Evolutionary conservation across 768 basidiomycete species (phyloP).

Genomic region (Udeniomyces megalosporus): DNA sequence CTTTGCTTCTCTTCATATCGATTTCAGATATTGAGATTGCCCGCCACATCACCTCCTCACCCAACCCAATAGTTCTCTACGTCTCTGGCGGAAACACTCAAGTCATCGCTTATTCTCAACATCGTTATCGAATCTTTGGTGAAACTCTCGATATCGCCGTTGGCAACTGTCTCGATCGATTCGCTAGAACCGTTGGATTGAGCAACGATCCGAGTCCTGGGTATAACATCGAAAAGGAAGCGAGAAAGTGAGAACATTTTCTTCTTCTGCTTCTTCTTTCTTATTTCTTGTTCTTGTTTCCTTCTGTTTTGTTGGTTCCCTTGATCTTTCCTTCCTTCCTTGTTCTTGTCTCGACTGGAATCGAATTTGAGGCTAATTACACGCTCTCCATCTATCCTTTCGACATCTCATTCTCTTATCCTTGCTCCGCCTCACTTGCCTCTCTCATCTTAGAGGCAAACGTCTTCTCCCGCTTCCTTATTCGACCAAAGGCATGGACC

Average conservation of each 20-base stretch:
- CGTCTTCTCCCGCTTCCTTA: slow-evolving; percentile 73
- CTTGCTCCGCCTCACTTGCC: too few relatives aligned
- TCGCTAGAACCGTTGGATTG: slow-evolving; percentile 82
- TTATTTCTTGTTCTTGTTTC: too few relatives aligned
- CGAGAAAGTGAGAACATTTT: slow-evolving; percentile 61
- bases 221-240: slow-evolving; percentile 91
- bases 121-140: slow-evolving; percentile 94
- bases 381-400: neutral
- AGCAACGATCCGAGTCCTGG: slow-evolving; percentile 94
- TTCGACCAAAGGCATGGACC: slow-evolving; percentile 96
- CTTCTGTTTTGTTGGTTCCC: too few relatives aligned
- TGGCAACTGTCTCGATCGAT: slow-evolving; percentile 93
- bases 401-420: neutral
- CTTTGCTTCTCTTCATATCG: neutral
- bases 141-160: slow-evolving; percentile 99
- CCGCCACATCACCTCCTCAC: slow-evolving; percentile 78
- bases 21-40: slow-evolving; percentile 98
- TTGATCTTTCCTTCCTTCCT: neutral
- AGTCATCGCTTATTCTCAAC: slow-evolving; percentile 94
- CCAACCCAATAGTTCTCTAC: slow-evolving; percentile 90
- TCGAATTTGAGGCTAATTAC: neutral
- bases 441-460: slow-evolving; percentile 45
- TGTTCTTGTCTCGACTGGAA: neutral
- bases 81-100: slow-evolving; percentile 99
- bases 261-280: too few relatives aligned